Base-by-base conservation (phyloP, 805 yeast genomes). In the Candida argentea region DNA sequence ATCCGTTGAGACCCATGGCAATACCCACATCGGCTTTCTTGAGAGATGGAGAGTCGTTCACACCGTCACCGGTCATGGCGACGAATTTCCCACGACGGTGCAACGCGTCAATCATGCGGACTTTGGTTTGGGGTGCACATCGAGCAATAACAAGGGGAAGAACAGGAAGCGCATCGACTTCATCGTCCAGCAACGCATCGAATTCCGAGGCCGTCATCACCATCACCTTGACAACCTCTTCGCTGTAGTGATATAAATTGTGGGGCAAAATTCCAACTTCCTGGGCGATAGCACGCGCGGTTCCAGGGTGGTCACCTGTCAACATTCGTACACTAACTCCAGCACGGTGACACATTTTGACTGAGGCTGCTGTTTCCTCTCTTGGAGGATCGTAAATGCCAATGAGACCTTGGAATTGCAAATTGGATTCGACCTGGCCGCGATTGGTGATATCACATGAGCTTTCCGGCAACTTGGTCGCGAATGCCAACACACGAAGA, bases 341-440 rank as follows among this genome's bases (percentile, higher is more conserved):
- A 10, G 89, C 89, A 26, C 50, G 60, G 45, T 77, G 85, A 50
- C 87, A 79, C 34, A 57, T 50, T 40, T 67, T 67, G 14, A 80
- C 87, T 5, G 82, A 69, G 8, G 60, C 69, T 7, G 73, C 69
- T 10, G 84, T 71, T 55, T 80, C 87, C 8, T 60, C 56, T 42
- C 89, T 64, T 32, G 89, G 89, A 12, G 89, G 89, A 48, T 80
- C 89, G 45, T 80, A 79, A 38, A 80, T 78, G 36, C 89, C 89
- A 40, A 77, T 73, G 14, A 80, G 57, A 3, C 89, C 89, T 22
- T 73, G 56, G 40, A 80, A 75, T 3, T 59, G 63, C 28, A 80
- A 58, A 8, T 61, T 58, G 8, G 46, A 36, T 48, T 80, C 89
- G 28, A 78, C 65, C 5, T 33, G 31, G 11, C 50, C 54, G 28